Evolutionary conservation across 1,139 yeast genomes (phyloP).

Genomic region (Spathaspora sp.): DNA sequence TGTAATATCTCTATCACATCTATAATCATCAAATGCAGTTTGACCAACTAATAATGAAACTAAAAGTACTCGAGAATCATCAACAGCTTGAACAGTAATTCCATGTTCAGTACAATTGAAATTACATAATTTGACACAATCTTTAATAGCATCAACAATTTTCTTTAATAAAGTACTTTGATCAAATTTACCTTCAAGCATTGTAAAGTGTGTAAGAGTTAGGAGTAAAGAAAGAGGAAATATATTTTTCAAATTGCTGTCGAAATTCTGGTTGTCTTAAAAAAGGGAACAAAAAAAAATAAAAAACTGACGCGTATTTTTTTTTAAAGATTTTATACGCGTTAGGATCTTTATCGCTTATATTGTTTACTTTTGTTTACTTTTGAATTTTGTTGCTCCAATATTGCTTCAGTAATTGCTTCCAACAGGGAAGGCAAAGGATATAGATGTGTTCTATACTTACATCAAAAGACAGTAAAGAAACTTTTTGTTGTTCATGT

Average conservation of each 20-base stretch:
- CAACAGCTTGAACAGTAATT: constrained; percentile 95
- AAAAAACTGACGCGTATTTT: constrained; percentile 2
- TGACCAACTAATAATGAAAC: constrained; percentile 86
- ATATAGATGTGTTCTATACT: too few relatives aligned
- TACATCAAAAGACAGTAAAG: too few relatives aligned
- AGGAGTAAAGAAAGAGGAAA: not conserved
- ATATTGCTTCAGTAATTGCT: too few relatives aligned
- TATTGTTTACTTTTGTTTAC: too few relatives aligned
- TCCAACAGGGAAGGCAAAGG: too few relatives aligned
- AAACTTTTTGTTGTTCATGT: too few relatives aligned
- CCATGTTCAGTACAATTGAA: constrained; percentile 96
- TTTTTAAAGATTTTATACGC: not conserved
- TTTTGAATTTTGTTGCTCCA: too few relatives aligned
- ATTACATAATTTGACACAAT: constrained; percentile 90
- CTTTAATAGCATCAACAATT: constrained; percentile 90
- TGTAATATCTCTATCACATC: constrained; percentile 94
- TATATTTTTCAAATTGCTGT: not conserved
- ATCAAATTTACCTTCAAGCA: constrained; percentile 97
- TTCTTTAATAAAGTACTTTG: constrained; percentile 90
- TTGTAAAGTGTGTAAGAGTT: constrained; percentile 20
- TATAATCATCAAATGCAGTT: constrained; percentile 87
- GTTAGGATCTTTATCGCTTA: too few relatives aligned
- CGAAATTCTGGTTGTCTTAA: not conserved
- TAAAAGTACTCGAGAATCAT: constrained; percentile 91
- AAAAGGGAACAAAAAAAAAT: not conserved